These are phyloP conservation scores for Xylaria cubensis DNA, from an alignment of 495 filamentous ascomycete species.

Conservation along the genomic window DNA sequence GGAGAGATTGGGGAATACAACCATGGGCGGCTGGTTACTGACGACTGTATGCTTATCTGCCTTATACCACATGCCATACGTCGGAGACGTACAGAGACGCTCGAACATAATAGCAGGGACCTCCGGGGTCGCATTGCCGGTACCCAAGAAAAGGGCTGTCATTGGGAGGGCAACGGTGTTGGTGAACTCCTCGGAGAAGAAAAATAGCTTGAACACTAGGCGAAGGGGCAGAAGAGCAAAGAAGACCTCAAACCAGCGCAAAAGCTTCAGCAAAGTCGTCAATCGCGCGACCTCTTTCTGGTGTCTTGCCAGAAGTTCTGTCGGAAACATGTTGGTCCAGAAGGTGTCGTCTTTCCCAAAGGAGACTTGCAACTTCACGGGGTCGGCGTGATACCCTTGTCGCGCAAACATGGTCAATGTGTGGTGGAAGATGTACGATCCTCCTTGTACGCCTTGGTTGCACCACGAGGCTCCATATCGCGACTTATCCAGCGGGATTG, in stretches of 20 bases:
- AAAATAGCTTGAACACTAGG: conserved; percentile 69
- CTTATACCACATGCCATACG: conserved; percentile 81
- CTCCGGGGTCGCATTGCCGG: conserved; percentile 79
- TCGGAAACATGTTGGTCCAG: conserved; percentile 85
- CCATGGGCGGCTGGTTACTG: conserved; percentile 78
- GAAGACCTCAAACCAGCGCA: conserved; percentile 72
- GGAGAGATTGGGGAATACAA: conserved; percentile 77
- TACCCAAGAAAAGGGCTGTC: conserved; percentile 80
- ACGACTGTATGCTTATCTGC: conserved; percentile 63
- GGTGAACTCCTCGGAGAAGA: conserved; percentile 76
- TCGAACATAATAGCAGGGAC: conserved; percentile 78
- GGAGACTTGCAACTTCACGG: conserved; percentile 78
- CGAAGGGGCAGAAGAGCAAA: conserved; percentile 78
- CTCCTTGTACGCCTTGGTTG: conserved; percentile 87
- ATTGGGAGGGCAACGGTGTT: conserved; percentile 75
- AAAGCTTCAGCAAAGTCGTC: conserved; percentile 59
- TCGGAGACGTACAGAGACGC: conserved; percentile 73
- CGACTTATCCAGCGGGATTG: conserved; percentile 71
- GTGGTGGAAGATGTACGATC: conserved; percentile 79
- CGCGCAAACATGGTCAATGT: conserved; percentile 78
- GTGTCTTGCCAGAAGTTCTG: conserved; percentile 66
- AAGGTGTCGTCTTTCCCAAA: conserved; percentile 81
- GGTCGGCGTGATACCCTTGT: conserved; percentile 70
- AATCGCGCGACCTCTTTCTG: conserved; percentile 72
- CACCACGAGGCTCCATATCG: conserved; percentile 76